Conservation (phyloP, 225 moss, liverwort and hornwort genomes). For the Physcomitrium patens region DNA sequence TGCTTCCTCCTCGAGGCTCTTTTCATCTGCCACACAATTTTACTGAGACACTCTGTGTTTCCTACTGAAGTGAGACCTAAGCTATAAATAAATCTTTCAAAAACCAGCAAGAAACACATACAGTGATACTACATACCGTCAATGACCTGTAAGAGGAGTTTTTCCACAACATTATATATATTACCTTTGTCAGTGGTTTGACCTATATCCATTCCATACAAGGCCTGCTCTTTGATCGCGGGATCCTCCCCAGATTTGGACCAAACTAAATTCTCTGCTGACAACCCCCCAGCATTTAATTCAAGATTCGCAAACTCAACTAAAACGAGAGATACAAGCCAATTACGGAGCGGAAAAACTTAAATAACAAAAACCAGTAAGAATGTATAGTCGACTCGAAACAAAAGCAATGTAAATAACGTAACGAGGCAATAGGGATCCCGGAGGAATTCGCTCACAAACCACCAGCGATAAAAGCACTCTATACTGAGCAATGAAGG, state of each 20-base stretch:
- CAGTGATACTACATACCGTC: background rate
- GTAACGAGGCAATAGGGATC: background rate
- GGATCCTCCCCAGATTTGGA: slow-evolving; percentile 29
- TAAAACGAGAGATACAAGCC: slow-evolving; percentile 2
- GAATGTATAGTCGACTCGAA: background rate
- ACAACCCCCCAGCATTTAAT: slow-evolving; percentile 21
- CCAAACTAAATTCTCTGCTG: slow-evolving; percentile 29
- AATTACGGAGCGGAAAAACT: background rate
- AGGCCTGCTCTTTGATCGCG: slow-evolving; percentile 31
- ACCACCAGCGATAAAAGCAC: slow-evolving; percentile 7
- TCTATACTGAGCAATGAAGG: background rate
- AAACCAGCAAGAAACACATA: slow-evolving; percentile 13
- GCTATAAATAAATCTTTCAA: background rate
- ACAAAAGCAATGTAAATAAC: background rate
- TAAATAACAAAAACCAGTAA: slow-evolving; percentile 10
- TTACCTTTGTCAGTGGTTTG: slow-evolving; percentile 35
- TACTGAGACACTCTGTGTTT: background rate
- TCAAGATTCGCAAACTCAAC: slow-evolving; percentile 6
- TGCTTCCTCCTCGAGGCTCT: slow-evolving; percentile 31
- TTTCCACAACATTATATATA: background rate
- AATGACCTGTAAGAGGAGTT: slow-evolving; percentile 3
- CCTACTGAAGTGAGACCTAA: background rate
- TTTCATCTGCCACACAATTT: slow-evolving; percentile 37
- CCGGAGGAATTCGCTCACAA: slow-evolving; percentile 7
- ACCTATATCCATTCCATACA: slow-evolving; percentile 35